A percentile compares a stretch with the other conserved stretches of the same genome.
Evolutionary conservation across 2,329 filamentous ascomycete genomes (phyloP).

Genomic region (Talaromyces sp.): DNA sequence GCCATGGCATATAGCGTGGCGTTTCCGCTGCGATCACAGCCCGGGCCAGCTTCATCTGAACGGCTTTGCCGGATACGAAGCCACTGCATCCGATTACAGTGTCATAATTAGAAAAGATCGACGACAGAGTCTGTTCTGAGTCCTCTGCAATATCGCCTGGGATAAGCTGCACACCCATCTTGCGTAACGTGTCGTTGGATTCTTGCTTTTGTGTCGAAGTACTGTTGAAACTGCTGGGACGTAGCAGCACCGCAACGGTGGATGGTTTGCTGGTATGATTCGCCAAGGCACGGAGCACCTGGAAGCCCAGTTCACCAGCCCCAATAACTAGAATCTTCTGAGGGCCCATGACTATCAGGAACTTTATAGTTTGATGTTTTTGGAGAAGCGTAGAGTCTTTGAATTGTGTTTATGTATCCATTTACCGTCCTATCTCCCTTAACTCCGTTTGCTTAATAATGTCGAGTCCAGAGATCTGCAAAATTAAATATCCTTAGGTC

Average conservation of each 20-base stretch:
- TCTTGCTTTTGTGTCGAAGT: background rate
- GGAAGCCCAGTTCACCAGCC: constrained; percentile 8
- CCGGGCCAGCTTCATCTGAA: constrained; percentile 55
- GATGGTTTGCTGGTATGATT: background rate
- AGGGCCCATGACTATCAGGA: background rate
- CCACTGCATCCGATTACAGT: constrained; percentile 59
- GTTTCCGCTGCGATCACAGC: constrained; percentile 54
- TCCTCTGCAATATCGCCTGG: constrained; percentile 3
- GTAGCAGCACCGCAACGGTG: constrained; percentile 6
- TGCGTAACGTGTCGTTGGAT: background rate
- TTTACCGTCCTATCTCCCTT: background rate
- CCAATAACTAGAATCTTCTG: constrained; percentile 12
- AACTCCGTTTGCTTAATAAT: background rate
- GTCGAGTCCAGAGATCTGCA: background rate
- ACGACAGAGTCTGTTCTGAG: background rate
- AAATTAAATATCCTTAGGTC: no score
- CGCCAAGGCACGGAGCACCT: background rate
- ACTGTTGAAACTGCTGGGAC: background rate
- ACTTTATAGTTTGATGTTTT: background rate
- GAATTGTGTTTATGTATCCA: background rate
- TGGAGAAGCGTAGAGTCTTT: background rate
- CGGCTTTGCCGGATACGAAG: constrained; percentile 54
- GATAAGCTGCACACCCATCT: constrained; percentile 3
- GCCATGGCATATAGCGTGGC: constrained; percentile 63
- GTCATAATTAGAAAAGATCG: constrained; percentile 1